Evolutionary conservation across 768 basidiomycete genomes (phyloP).

Genomic region (Kwoniella dendrophila): DNA sequence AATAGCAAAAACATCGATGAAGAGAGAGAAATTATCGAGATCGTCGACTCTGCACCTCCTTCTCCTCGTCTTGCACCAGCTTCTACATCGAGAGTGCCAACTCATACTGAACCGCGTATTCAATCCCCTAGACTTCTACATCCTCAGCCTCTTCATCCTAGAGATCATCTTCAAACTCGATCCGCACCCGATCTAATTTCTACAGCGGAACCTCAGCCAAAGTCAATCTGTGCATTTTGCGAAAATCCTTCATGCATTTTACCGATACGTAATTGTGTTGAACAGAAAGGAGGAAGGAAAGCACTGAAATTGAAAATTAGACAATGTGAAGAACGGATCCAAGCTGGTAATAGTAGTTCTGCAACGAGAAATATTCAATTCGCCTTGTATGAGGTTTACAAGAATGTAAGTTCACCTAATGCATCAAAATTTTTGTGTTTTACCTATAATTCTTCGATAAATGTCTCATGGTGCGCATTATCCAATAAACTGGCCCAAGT

Average conservation of each 20-base stretch:
- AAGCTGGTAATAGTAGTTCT: not conserved
- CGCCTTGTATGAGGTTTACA: slow-evolving; percentile 14
- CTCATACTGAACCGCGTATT: not conserved
- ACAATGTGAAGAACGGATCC: not conserved
- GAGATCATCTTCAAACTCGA: not conserved
- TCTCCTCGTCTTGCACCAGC: not conserved
- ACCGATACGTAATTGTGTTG: slow-evolving; percentile 10
- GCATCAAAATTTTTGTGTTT: too few relatives aligned
- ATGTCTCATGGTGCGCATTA: too few relatives aligned
- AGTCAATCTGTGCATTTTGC: slow-evolving; percentile 19
- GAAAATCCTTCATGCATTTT: slow-evolving; percentile 8
- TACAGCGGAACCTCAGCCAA: not conserved
- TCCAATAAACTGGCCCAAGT: too few relatives aligned
- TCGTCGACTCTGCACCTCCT: not conserved
- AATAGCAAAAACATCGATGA: not conserved
- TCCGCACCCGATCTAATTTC: not conserved
- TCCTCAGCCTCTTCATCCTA: too few relatives aligned
- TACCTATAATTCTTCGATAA: too few relatives aligned
- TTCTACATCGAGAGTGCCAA: too few relatives aligned
- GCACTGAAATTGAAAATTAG: slow-evolving; percentile 20
- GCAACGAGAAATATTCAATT: not conserved
- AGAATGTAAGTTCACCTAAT: slow-evolving; percentile 7
- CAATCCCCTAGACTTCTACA: too few relatives aligned
- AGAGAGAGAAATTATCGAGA: not conserved
- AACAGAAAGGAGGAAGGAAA: slow-evolving; percentile 15